Percentiles rank a stretch among this genome's conserved stretches.
phyloP scores from a whole-genome alignment of 2,329 filamentous ascomycete genomes.

The Aureobasidium uvarum region DNA sequence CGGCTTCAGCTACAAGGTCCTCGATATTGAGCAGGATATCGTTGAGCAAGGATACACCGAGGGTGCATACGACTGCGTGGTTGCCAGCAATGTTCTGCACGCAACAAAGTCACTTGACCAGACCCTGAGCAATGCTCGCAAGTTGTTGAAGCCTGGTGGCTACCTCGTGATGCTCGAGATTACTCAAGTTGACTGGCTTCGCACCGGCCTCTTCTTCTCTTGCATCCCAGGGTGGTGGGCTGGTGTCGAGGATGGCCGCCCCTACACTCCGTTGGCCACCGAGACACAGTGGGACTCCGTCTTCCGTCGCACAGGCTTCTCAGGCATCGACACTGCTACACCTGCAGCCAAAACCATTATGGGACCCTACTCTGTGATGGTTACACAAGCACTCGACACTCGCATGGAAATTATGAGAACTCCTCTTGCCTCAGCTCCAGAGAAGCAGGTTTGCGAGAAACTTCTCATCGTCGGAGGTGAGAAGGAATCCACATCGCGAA shows the following conservation, averaged over 20 bases:
- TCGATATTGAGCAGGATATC: conserved; percentile 33
- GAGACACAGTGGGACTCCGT: conserved; percentile 38
- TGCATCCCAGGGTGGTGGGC: conserved; percentile 42
- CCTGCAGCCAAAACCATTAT: conserved; percentile 2
- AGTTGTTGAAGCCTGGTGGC: conserved; percentile 35
- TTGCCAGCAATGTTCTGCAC: conserved; percentile 35
- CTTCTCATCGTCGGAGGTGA: conserved; percentile 9
- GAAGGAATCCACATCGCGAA: neutral
- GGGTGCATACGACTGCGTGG: conserved; percentile 34
- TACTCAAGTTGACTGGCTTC: conserved; percentile 35
- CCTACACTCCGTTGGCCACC: conserved; percentile 34
- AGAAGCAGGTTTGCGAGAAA: conserved; percentile 10
- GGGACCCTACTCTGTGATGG: conserved; percentile 14
- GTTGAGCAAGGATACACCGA: conserved; percentile 51
- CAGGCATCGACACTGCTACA: conserved; percentile 34
- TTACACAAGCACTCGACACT: conserved; percentile 1
- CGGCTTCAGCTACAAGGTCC: conserved; percentile 3
- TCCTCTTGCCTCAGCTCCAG: neutral
- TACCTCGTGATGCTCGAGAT: conserved; percentile 33
- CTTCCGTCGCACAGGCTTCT: conserved; percentile 39
- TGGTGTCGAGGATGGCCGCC: conserved; percentile 33
- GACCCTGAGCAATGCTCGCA: conserved; percentile 32
- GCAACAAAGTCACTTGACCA: conserved; percentile 31
- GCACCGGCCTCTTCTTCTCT: conserved; percentile 36
- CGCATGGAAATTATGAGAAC: conserved; percentile 16